Evolutionary conservation across 83 land plant species (phyloP).

Genomic region (Diphasiastrum complanatum): DNA sequence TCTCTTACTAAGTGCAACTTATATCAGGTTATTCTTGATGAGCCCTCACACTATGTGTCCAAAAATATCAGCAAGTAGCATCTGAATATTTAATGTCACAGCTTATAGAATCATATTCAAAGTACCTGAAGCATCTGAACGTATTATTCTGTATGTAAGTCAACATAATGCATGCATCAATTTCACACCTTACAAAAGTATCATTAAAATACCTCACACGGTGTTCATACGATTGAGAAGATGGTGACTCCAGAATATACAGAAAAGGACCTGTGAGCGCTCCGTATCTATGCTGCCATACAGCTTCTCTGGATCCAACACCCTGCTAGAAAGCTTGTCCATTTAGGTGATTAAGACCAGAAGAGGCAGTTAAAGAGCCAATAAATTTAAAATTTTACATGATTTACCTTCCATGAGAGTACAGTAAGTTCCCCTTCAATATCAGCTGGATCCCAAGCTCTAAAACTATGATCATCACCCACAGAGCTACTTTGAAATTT

Average conservation of each 20-base stretch:
- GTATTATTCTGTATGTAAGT: background rate
- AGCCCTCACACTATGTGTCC: too few relatives aligned
- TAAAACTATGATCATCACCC: constrained; percentile 23
- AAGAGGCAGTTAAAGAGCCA: background rate
- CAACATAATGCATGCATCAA: background rate
- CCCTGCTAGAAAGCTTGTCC: constrained; percentile 68
- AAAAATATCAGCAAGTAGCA: too few relatives aligned
- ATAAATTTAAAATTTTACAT: background rate
- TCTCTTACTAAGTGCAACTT: too few relatives aligned
- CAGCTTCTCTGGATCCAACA: constrained; percentile 91
- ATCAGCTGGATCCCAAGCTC: constrained; percentile 86
- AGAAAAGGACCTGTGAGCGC: constrained; percentile 83
- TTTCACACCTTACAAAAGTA: background rate
- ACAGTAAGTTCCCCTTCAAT: constrained; percentile 83
- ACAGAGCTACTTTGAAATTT: constrained; percentile 48
- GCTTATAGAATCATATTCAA: too few relatives aligned
- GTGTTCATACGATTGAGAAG: constrained; percentile 53
- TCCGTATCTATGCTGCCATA: constrained; percentile 72
- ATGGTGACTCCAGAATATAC: constrained; percentile 69
- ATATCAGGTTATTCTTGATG: too few relatives aligned
- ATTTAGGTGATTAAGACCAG: background rate
- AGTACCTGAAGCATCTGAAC: too few relatives aligned
- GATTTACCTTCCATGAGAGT: constrained; percentile 74
- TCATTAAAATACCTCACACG: constrained; percentile 49
- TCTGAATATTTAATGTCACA: too few relatives aligned